Base-by-base conservation (phyloP, 2,329 filamentous ascomycete genomes). In the Chalaropsis ovoidea region DNA sequence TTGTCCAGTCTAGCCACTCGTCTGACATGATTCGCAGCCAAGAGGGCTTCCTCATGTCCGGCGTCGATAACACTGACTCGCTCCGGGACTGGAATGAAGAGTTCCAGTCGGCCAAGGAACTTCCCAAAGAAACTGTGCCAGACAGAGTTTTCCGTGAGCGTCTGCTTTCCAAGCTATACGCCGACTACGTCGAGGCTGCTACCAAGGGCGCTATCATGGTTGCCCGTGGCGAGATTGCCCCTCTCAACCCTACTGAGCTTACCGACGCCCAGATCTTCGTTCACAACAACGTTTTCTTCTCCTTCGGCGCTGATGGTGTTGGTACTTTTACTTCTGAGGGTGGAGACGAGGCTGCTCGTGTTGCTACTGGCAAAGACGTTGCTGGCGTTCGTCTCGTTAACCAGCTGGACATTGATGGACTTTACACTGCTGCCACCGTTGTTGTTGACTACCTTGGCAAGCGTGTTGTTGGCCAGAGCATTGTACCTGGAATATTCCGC, bases 241-340 rank as follows among this genome's bases (percentile, higher is more conserved):
- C 94, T 6, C 78, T 99, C 65, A 99, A 99, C 77, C 95, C 94
- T 6, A 97, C 93, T 0, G 94, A 99, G 77, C 86, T 82, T 69
- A 85, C 82, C 70, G 93, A 99, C 74, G 94, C 94, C 3, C 94
- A 99, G 75, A 99, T 99, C 70, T 99, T 96, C 72, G 93, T 99
- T 27, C 96, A 97, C 80, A 97, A 97, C 81, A 99, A 99, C 77
- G 91, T 99, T 70, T 99, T 99, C 80, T 99, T 96, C 80, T 97
- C 94, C 0, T 97, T 96, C 71, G 94, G 94, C 69, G 93, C 94
- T 56, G 94, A 99, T 74, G 95, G 94, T 63, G 94, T 97, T 58
- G 93, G 94, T 54, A 99, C 94, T 17, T 99, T 99, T 75, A 92
- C 91, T 11, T 92, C 88, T 2, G 94, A 99, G 77, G 94, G 94